Evolutionary conservation across 805 yeast species (phyloP).

Genomic region (Torulaspora quercuum): DNA sequence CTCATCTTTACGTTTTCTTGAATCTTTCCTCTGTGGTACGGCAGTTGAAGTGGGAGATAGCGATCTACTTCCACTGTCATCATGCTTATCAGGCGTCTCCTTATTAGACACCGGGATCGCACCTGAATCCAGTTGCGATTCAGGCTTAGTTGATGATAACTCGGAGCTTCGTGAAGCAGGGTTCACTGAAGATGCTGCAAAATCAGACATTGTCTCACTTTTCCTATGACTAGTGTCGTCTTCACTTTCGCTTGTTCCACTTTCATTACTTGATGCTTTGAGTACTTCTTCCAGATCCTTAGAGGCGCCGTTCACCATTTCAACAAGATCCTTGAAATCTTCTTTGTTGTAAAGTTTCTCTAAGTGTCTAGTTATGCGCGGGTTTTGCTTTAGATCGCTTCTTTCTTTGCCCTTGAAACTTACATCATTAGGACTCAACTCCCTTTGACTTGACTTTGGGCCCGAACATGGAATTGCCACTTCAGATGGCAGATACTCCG

Average conservation of each 20-base stretch:
- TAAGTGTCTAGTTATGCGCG: constrained; percentile 21
- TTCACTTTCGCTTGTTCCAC: constrained; percentile 14
- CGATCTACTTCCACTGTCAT: too few relatives aligned
- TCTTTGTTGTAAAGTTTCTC: constrained; percentile 27
- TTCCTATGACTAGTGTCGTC: constrained; percentile 3
- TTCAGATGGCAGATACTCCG: constrained; percentile 30
- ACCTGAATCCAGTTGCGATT: background rate
- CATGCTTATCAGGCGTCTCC: too few relatives aligned
- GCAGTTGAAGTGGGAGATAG: constrained; percentile 2
- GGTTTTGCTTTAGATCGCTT: background rate
- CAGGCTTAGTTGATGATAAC: constrained; percentile 7
- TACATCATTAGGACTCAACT: constrained; percentile 11
- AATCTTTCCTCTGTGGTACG: constrained; percentile 3
- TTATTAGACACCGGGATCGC: too few relatives aligned
- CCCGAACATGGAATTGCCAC: constrained; percentile 26
- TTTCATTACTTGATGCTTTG: constrained; percentile 16
- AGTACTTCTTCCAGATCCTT: constrained; percentile 29
- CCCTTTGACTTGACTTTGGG: constrained; percentile 10
- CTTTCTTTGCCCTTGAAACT: constrained; percentile 1
- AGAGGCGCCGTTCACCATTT: constrained; percentile 31
- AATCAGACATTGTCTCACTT: background rate
- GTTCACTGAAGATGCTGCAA: constrained; percentile 2
- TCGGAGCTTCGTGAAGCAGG: constrained; percentile 1
- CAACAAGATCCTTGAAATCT: constrained; percentile 30
- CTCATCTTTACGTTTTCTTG: constrained; percentile 17